Base-by-base conservation (phyloP, 208 protist species). In the Acanthamoeba comandoni region DNA sequence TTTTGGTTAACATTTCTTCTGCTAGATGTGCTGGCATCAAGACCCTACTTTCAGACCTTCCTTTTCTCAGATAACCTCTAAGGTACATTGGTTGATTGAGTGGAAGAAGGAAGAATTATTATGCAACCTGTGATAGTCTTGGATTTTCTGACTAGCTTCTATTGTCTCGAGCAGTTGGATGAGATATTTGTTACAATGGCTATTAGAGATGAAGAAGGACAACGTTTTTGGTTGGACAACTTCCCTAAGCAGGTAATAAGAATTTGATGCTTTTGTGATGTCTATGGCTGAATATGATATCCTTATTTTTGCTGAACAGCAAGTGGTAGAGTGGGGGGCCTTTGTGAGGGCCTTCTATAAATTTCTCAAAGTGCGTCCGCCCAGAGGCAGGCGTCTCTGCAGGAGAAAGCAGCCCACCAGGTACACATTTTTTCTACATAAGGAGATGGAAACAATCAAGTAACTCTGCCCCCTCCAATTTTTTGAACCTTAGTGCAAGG, bases 171-270 rank as follows among this genome's bases (percentile, higher is more conserved):
- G 29, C 58, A 80, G 70, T 24, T 80, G 70, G 70, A 80, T 35
- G 70, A 80, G 43, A 86, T 86, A 80, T 65, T 86, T 24, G 51
- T 86, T n/a, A 35, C 35, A 13, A 86, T 65, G 77, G 77, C 77
- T 0, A 43, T 86, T 9, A 26, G 77, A 19, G 77, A 86, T 39
- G 77, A 86, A 43, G 77, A 86, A 86, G 77, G 77, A 57, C 49
- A 86, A 19, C 49, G 77, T 12, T 86, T 86, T 49, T 86, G 77
- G 77, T 24, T 86, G 31, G 77, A 86, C 22, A 86, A 86, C 53
- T 86, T 86, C 13, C 77, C 77, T 13, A 86, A 58, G 26, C 77
- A 86, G 77, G 77, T 86, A 55, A 7, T 13, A 15, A 11, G 9
- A 9, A 22, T 55, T 13, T 15, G 15, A 58, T 24, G 31, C 70